phyloP scores from a whole-genome alignment of 2,329 filamentous ascomycete species.

The Clarireedia monteithiana region DNA sequence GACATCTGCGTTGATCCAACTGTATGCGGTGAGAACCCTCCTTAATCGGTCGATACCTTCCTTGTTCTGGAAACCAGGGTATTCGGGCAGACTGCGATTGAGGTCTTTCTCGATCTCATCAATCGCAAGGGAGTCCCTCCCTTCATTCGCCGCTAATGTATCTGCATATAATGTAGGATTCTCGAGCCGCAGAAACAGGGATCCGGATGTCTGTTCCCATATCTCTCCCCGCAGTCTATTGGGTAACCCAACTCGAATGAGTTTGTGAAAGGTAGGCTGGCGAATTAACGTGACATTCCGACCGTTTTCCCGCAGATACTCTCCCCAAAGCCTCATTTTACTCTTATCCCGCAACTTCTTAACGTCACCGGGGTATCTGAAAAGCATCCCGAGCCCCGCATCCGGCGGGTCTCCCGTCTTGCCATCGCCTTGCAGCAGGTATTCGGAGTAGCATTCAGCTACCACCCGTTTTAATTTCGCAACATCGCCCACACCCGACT shows the following conservation, averaged over 20 bases:
- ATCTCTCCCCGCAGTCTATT: constrained; percentile 90
- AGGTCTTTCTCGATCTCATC: constrained; percentile 99
- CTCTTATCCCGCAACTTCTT: constrained; percentile 89
- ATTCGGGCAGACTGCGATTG: constrained; percentile 92
- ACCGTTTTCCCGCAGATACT: constrained; percentile 93
- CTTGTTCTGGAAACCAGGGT: constrained; percentile 93
- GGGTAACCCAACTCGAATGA: constrained; percentile 89
- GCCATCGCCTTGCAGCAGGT: constrained; percentile 57
- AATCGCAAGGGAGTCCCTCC: constrained; percentile 85
- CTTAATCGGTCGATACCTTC: constrained; percentile 87
- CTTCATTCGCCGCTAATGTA: constrained; percentile 74
- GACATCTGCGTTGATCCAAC: constrained; percentile 91
- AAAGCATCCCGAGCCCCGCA: constrained; percentile 85
- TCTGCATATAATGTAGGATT: constrained; percentile 78
- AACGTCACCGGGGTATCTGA: constrained; percentile 89
- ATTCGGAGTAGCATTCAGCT: constrained; percentile 85
- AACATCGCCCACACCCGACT: constrained; percentile 81
- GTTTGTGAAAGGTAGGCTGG: constrained; percentile 95
- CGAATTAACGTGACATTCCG: constrained; percentile 86
- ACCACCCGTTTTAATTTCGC: constrained; percentile 76
- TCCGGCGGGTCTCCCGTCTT: constrained; percentile 68
- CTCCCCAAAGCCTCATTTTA: constrained; percentile 96
- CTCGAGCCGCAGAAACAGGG: constrained; percentile 79
- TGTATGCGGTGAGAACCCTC: constrained; percentile 90
- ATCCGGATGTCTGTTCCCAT: constrained; percentile 92